phyloP scores from a whole-genome alignment of 345 rosid genomes.

The Mercurialis annua region DNA sequence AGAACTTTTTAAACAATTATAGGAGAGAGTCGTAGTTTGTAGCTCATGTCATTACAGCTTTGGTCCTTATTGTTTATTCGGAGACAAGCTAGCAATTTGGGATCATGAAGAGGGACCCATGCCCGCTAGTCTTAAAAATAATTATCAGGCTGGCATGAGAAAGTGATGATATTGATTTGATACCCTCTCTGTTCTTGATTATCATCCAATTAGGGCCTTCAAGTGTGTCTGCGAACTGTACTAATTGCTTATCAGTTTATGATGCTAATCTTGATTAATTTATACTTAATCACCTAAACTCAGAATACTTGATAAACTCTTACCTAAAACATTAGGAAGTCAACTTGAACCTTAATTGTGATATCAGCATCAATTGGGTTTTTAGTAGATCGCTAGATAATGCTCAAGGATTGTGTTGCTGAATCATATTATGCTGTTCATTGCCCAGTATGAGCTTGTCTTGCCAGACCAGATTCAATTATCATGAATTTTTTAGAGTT shows the following conservation, averaged over 20 bases:
- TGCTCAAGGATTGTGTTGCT: too few species aligned
- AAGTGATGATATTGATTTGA: not conserved
- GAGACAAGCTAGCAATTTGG: not conserved
- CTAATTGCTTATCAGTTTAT: not conserved
- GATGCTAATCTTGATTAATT: not conserved
- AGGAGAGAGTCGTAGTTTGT: not conserved
- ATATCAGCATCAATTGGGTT: not conserved
- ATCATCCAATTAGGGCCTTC: not conserved
- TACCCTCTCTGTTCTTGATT: not conserved
- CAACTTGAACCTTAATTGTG: not conserved
- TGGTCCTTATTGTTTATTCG: not conserved
- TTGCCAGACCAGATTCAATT: too few species aligned
- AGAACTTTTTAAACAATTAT: not conserved
- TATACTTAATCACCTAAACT: constrained; percentile 2
- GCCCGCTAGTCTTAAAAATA: not conserved
- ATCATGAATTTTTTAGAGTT: too few species aligned
- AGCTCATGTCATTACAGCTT: not conserved
- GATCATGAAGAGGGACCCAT: constrained; percentile 1
- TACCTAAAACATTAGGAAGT: not conserved
- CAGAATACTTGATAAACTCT: not conserved
- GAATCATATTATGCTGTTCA: too few species aligned
- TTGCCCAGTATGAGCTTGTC: too few species aligned
- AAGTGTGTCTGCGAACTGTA: not conserved
- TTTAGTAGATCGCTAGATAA: too few species aligned
- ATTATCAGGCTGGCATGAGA: not conserved